A percentile compares a stretch with the other conserved stretches of the same genome.
phyloP scores from a whole-genome alignment of 2,329 filamentous ascomycete genomes.

The Didymella lethalis region DNA sequence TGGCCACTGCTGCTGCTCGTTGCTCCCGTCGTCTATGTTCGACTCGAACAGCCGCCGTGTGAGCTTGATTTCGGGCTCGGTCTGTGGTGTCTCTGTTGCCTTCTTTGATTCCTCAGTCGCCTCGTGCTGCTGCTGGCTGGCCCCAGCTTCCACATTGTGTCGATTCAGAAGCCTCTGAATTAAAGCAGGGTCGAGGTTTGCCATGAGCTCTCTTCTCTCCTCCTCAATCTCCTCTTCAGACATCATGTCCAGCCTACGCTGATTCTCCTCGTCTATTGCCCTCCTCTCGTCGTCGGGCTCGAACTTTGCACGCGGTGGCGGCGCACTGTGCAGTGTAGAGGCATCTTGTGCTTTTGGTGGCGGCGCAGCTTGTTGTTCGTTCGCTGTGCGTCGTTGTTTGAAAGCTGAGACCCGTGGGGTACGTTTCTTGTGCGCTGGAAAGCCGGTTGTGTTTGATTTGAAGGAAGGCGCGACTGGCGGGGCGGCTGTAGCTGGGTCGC shows the following conservation, averaged over 20 bases:
- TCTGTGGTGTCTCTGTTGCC: slow-evolving; percentile 20
- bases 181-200: slow-evolving; percentile 75
- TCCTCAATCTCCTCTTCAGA: slow-evolving; percentile 80
- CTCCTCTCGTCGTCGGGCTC: slow-evolving; percentile 66
- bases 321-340: slow-evolving; percentile 20
- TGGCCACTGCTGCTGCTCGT: slow-evolving; percentile 22
- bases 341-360: slow-evolving; percentile 26
- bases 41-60: slow-evolving; percentile 5
- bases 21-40: slow-evolving; percentile 17
- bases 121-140: slow-evolving; percentile 52
- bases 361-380: slow-evolving; percentile 31
- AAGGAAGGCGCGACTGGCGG: slow-evolving; percentile 70
- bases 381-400: slow-evolving; percentile 69
- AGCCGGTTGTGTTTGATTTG: slow-evolving; percentile 69
- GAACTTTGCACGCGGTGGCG: slow-evolving; percentile 24
- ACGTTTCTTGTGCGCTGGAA: slow-evolving; percentile 87
- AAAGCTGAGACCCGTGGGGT: slow-evolving; percentile 73
- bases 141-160: slow-evolving; percentile 75
- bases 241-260: slow-evolving; percentile 76
- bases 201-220: slow-evolving; percentile 81
- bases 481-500: slow-evolving; percentile 66
- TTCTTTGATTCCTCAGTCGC: slow-evolving; percentile 11
- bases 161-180: slow-evolving; percentile 79
- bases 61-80: slow-evolving; percentile 1
- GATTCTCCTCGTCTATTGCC: slow-evolving; percentile 85